These are phyloP conservation scores for Linnemannia elongata DNA, from an alignment of 192 early-diverging fungal species.

Conservation along the genomic window DNA sequence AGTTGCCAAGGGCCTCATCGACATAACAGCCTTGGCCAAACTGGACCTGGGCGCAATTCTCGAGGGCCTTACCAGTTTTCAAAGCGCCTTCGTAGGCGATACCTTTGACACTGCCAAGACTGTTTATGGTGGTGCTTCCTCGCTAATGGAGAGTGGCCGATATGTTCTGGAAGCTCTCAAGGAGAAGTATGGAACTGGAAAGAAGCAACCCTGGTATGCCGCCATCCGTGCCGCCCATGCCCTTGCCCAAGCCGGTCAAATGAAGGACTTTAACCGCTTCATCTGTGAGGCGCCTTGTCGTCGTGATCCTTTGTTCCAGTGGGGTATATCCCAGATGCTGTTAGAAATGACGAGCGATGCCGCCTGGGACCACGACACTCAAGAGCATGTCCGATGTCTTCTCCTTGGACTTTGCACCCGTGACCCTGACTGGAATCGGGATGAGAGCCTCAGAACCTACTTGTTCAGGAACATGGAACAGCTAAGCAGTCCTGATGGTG, in stretches of 20 bases:
- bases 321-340: slow-evolving; percentile 12
- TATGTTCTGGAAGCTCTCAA: background rate
- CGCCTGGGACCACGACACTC: background rate
- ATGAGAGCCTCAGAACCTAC: background rate
- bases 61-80: background rate
- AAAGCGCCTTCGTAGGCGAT: background rate
- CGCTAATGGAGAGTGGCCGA: slow-evolving; percentile 6
- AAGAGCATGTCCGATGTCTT: background rate
- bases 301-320: no score
- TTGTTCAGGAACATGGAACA: background rate
- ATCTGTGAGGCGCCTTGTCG: no score
- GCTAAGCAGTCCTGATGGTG: background rate
- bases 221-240: no score
- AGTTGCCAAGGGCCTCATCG: background rate
- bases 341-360: background rate
- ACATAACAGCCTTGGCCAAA: background rate
- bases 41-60: background rate
- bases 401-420: background rate
- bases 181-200: background rate
- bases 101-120: no score
- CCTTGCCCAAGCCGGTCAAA: no score
- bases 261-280: no score
- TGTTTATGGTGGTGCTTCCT: no score
- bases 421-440: background rate
- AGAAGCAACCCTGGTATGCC: slow-evolving; percentile 5